These are phyloP conservation scores for Acorus calamus DNA, from an alignment of 106 monocot species.

Conservation along the genomic window DNA sequence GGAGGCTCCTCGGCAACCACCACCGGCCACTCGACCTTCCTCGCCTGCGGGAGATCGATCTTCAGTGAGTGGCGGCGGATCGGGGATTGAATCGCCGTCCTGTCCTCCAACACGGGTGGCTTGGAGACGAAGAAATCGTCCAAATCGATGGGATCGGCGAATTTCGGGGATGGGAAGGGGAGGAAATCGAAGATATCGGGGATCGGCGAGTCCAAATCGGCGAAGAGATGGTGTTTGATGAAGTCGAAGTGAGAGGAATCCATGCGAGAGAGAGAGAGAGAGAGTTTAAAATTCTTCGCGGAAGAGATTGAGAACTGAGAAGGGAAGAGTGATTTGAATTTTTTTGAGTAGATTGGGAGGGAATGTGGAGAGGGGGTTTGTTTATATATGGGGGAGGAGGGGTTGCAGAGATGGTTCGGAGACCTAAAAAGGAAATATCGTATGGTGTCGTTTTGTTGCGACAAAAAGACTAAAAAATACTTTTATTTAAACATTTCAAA, in stretches of 20 bases:
- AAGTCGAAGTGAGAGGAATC: background rate
- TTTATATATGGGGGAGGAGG: background rate
- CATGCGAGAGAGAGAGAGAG: constrained; percentile 1
- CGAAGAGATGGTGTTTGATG: constrained; percentile 3
- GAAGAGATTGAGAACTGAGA: background rate
- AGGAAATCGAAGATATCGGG: background rate
- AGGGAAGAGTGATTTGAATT: background rate
- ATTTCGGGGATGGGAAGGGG: too few relatives aligned
- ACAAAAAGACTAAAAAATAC: too few relatives aligned
- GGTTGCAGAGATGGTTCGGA: background rate
- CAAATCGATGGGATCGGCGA: too few relatives aligned
- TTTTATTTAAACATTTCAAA: too few relatives aligned
- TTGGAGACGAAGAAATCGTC: too few relatives aligned
- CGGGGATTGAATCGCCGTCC: too few relatives aligned
- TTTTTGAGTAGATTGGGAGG: background rate
- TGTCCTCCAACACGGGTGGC: too few relatives aligned
- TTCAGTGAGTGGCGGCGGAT: too few relatives aligned
- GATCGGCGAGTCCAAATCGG: background rate
- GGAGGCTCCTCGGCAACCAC: background rate
- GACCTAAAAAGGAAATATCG: too few relatives aligned
- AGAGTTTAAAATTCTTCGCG: too few relatives aligned
- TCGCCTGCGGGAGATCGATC: too few relatives aligned
- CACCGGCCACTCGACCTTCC: background rate
- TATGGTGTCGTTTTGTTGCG: too few relatives aligned
- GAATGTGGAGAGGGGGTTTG: background rate